Percentiles rank a stretch among this genome's conserved stretches.
phyloP scores from a whole-genome alignment of 225 moss, liverwort and hornwort genomes.

The Physcomitrium patens region DNA sequence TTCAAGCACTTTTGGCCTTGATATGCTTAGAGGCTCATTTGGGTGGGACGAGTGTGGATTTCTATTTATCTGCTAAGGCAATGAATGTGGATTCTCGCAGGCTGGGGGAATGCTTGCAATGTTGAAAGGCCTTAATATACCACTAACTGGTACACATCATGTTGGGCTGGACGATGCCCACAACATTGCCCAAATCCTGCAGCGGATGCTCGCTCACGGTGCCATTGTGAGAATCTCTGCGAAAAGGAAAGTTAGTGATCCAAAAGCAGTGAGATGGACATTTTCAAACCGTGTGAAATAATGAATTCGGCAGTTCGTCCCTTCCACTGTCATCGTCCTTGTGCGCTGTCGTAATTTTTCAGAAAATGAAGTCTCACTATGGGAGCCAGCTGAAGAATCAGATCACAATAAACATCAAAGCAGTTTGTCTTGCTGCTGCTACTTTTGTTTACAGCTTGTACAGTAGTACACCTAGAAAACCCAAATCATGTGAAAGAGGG shows the following conservation, averaged over 20 bases:
- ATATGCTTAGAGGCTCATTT: neutral
- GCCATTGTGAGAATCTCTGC: conserved; percentile 74
- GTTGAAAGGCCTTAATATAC: conserved; percentile 86
- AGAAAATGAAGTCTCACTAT: neutral
- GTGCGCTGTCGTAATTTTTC: conserved; percentile 7
- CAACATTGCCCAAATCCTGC: conserved; percentile 82
- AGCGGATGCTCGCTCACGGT: conserved; percentile 89
- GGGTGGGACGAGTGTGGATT: neutral
- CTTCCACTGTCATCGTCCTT: neutral
- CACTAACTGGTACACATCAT: conserved; percentile 79
- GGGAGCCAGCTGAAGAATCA: neutral
- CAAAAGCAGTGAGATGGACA: conserved; percentile 79
- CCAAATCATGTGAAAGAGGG: neutral
- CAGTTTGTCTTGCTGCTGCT: neutral
- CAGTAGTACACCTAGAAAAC: no score
- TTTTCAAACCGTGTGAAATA: conserved; percentile 79
- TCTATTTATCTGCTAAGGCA: neutral
- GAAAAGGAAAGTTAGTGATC: conserved; percentile 73
- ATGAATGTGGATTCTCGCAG: conserved; percentile 45
- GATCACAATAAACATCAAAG: neutral
- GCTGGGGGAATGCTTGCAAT: conserved; percentile 97
- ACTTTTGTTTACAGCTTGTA: no score
- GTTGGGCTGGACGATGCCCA: conserved; percentile 92
- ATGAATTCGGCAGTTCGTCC: neutral
- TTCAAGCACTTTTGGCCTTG: neutral